Percentiles rank a stretch among this genome's conserved stretches.
These are phyloP conservation scores for Tetrahymena thermophila DNA, from an alignment of 73 alveolate species.

Conservation along the genomic window DNA sequence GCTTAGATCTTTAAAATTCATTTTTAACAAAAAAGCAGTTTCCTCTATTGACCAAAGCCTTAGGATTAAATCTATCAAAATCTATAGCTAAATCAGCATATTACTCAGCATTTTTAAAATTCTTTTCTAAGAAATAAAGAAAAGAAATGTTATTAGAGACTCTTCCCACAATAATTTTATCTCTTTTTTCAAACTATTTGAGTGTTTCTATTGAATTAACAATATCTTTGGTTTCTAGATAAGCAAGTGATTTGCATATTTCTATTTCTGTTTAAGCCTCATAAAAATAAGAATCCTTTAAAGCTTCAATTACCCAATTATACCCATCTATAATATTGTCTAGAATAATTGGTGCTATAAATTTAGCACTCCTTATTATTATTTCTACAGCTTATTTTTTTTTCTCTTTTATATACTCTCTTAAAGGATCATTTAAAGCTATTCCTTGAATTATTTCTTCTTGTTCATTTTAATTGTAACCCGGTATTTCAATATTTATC, in stretches of 20 bases:
- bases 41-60: slow-evolving; percentile 99
- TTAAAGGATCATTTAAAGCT: slow-evolving; percentile 74
- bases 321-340: slow-evolving; percentile 82
- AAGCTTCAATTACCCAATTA: slow-evolving; percentile 81
- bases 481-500: slow-evolving; percentile 84
- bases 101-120: slow-evolving; percentile 92
- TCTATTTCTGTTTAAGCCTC: slow-evolving; percentile 95
- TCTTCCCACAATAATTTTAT: slow-evolving; percentile 95
- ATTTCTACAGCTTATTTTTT: slow-evolving; percentile 71
- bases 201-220: slow-evolving; percentile 90
- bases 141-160: slow-evolving; percentile 96
- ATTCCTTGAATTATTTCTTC: slow-evolving; percentile 46
- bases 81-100: slow-evolving; percentile 98
- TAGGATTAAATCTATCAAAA: slow-evolving; percentile 94
- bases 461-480: slow-evolving; percentile 79
- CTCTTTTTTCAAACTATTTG: slow-evolving; percentile 95
- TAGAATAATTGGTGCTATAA: slow-evolving; percentile 92
- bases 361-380: slow-evolving; percentile 82
- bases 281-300: slow-evolving; percentile 79
- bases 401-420: slow-evolving; percentile 85
- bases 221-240: slow-evolving; percentile 84
- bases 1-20: slow-evolving; percentile 96
- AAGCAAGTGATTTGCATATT: slow-evolving; percentile 91
- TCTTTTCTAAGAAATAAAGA: slow-evolving; percentile 94
- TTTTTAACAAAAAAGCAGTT: slow-evolving; percentile 95